Percentiles rank a stretch among this genome's conserved stretches.
phyloP scores from a whole-genome alignment of 495 filamentous ascomycete species.

The Penicillium verhagenii region DNA sequence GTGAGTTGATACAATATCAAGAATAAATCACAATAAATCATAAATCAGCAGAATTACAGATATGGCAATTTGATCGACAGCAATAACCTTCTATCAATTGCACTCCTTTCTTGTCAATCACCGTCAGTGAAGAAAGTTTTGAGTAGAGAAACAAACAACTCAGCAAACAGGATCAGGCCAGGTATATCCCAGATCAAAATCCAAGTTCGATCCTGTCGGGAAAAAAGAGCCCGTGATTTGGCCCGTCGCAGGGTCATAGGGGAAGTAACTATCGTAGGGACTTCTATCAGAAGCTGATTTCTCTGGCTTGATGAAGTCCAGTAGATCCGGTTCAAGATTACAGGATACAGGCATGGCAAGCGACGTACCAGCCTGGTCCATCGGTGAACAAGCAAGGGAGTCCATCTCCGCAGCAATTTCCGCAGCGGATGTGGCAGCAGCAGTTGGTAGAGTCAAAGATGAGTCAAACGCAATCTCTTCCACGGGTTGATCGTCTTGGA shows the following conservation, averaged over 20 bases:
- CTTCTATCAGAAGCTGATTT: constrained; percentile 18
- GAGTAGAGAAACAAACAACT: not conserved
- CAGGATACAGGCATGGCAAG: constrained; percentile 19
- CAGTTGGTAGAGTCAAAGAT: constrained; percentile 9
- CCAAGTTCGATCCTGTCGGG: constrained; percentile 30
- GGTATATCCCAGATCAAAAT: constrained; percentile 35
- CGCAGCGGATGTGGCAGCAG: constrained; percentile 7
- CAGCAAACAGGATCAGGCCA: constrained; percentile 35
- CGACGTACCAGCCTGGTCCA: constrained; percentile 22
- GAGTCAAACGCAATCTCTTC: constrained; percentile 24
- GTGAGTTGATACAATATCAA: constrained; percentile 1
- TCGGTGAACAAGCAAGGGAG: constrained; percentile 28
- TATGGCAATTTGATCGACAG: constrained; percentile 4
- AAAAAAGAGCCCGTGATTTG: constrained; percentile 46
- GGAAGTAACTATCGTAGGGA: constrained; percentile 36
- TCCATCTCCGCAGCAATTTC: constrained; percentile 28
- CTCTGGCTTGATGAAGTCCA: constrained; percentile 31
- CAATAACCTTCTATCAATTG: not conserved
- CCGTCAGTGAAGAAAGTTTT: not conserved
- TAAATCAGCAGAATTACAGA: not conserved
- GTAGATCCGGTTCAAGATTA: constrained; percentile 25
- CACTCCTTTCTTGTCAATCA: not conserved
- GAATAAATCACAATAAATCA: not conserved
- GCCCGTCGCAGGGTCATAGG: constrained; percentile 40
- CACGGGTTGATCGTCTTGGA: constrained; percentile 5